These are phyloP conservation scores for Agrocybe chaxingu DNA, from an alignment of 768 basidiomycete genomes.

Conservation along the genomic window DNA sequence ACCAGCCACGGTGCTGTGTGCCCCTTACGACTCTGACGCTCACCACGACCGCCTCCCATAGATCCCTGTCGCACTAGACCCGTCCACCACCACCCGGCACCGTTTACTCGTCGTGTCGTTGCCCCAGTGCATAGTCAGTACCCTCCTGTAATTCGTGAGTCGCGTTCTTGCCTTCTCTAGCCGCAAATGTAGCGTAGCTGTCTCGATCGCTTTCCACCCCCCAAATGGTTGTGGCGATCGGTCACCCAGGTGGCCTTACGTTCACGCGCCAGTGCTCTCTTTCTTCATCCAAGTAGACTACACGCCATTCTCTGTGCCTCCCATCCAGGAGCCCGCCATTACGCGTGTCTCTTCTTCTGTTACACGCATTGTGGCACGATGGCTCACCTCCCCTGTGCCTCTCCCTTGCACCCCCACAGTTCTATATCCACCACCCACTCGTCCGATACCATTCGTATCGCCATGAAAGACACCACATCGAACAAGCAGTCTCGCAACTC, in stretches of 20 bases:
- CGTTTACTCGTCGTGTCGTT: slow-evolving; percentile 14
- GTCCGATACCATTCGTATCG: slow-evolving; percentile 40
- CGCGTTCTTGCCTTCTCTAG: neutral
- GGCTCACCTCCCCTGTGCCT: slow-evolving; percentile 21
- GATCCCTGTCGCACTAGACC: slow-evolving; percentile 20
- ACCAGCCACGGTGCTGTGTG: slow-evolving; percentile 16
- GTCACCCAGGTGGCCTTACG: slow-evolving; percentile 4
- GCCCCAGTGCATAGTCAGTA: slow-evolving; percentile 13
- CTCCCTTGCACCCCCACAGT: slow-evolving; percentile 29
- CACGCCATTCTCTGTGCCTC: slow-evolving; percentile 2
- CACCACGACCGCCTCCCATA: slow-evolving; percentile 32
- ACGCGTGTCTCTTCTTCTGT: slow-evolving; percentile 19
- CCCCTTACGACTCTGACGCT: slow-evolving; percentile 44
- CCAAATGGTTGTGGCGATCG: slow-evolving; percentile 15
- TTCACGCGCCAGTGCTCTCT: slow-evolving; percentile 2
- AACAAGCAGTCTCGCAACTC: slow-evolving; percentile 61
- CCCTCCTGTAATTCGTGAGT: slow-evolving; percentile 14
- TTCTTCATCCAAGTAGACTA: slow-evolving; percentile 4
- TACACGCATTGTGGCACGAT: slow-evolving; percentile 20
- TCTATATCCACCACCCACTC: slow-evolving; percentile 41
- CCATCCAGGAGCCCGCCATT: slow-evolving; percentile 13
- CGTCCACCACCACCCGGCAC: slow-evolving; percentile 9
- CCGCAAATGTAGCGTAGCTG: neutral
- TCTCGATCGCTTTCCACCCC: slow-evolving; percentile 6
- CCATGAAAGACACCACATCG: slow-evolving; percentile 77